Percentiles rank a stretch among this genome's conserved stretches.
These are phyloP conservation scores for Nothopassalora personata DNA, from an alignment of 2,329 filamentous ascomycete species.

Conservation along the genomic window DNA sequence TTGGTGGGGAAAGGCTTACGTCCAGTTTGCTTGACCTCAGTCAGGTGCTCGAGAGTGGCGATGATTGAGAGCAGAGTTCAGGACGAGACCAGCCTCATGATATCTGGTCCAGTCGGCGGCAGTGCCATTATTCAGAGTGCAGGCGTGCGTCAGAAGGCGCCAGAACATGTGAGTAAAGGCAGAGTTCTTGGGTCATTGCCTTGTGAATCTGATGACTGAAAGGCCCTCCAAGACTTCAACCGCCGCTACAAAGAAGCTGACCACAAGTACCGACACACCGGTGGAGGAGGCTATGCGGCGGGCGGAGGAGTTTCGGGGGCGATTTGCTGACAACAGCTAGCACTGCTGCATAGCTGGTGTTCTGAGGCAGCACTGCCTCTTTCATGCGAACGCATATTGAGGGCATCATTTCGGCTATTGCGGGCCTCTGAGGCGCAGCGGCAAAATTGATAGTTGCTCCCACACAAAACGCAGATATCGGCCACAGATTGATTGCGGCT, in stretches of 20 bases:
- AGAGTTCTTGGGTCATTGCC: background rate
- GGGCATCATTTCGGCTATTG: background rate
- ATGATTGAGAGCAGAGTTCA: background rate
- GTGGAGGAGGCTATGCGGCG: background rate
- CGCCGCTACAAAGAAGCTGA: background rate
- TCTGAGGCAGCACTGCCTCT: background rate
- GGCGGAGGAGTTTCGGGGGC: background rate
- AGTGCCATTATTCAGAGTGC: background rate
- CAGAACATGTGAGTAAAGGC: background rate
- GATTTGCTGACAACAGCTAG: background rate
- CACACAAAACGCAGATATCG: too few relatives aligned
- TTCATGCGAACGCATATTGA: background rate
- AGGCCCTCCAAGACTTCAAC: background rate
- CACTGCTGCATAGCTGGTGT: background rate
- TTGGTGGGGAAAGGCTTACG: background rate
- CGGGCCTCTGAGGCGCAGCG: too few relatives aligned
- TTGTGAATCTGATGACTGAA: background rate
- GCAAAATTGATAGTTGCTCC: too few relatives aligned
- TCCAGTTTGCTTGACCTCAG: background rate
- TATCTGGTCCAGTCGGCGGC: conserved; percentile 4
- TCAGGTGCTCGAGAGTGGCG: background rate
- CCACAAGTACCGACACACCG: background rate
- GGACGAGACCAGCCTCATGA: conserved; percentile 1
- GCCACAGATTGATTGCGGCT: too few relatives aligned
- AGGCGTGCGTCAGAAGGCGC: conserved; percentile 1